Conservation (phyloP, 257 asterid species). For the Rhazya stricta region DNA sequence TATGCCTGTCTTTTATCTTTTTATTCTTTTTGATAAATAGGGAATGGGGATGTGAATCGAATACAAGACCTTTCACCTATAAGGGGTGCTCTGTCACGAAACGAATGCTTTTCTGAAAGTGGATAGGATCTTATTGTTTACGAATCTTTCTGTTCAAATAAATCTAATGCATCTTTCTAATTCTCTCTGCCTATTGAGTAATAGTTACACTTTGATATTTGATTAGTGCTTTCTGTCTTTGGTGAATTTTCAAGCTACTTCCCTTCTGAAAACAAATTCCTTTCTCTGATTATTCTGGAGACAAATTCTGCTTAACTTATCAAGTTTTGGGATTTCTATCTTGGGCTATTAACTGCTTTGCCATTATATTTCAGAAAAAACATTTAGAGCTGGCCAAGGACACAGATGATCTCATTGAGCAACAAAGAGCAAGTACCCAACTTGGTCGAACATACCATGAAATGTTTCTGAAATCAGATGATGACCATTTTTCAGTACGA, state of each 20-base stretch:
- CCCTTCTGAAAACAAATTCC: background rate
- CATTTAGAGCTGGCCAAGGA: conserved; percentile 81
- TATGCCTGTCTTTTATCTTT: too few species aligned
- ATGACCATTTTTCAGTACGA: conserved; percentile 63
- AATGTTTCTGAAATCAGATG: conserved; percentile 65
- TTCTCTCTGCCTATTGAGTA: background rate
- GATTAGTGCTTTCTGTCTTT: background rate
- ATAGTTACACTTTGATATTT: background rate
- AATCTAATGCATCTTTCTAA: background rate
- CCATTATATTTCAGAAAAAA: conserved; percentile 50
- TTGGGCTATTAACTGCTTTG: background rate
- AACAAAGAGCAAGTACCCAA: conserved; percentile 95
- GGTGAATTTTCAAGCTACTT: background rate
- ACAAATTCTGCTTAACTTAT: background rate
- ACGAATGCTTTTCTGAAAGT: background rate
- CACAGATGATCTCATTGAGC: conserved; percentile 65
- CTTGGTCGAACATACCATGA: conserved; percentile 96
- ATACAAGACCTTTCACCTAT: too few species aligned
- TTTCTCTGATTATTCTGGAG: background rate
- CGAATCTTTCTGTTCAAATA: background rate
- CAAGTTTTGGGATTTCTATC: background rate
- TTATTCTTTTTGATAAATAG: too few species aligned
- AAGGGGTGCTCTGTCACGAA: too few species aligned
- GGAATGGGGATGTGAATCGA: too few species aligned
- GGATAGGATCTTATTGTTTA: background rate